phyloP scores from a whole-genome alignment of 164 flowering plant species.

The Brasenia schreberi region DNA sequence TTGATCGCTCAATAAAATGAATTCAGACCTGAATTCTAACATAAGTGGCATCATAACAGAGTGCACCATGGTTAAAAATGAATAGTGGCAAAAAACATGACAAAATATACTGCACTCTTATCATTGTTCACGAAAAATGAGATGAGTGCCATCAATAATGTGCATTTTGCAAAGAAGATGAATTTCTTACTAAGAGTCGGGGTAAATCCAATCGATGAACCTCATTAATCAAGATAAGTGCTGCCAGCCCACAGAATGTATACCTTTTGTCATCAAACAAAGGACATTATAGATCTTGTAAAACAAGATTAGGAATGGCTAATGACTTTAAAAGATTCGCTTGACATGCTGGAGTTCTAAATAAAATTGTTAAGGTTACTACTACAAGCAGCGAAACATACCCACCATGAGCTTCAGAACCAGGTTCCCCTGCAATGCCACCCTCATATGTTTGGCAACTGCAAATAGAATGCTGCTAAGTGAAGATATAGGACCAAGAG shows the following conservation, averaged over 20 bases:
- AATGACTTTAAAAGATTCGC: background rate
- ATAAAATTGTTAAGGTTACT: background rate
- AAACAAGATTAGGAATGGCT: constrained; percentile 3
- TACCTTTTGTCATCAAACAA: constrained; percentile 30
- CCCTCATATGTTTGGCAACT: constrained; percentile 99
- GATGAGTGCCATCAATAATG: too few species aligned
- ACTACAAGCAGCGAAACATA: constrained; percentile 28
- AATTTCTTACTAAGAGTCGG: constrained; percentile 53
- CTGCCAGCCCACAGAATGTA: constrained; percentile 87
- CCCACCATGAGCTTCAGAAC: constrained; percentile 99
- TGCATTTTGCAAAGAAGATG: constrained; percentile 1
- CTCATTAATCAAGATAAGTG: constrained; percentile 78
- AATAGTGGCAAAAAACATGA: too few species aligned
- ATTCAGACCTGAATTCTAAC: too few species aligned
- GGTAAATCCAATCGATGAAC: constrained; percentile 66
- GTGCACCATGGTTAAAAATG: too few species aligned
- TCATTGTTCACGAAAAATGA: too few species aligned
- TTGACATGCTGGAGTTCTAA: background rate
- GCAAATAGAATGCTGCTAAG: constrained; percentile 8
- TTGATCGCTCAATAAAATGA: too few species aligned
- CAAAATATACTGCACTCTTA: too few species aligned
- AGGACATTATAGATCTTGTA: background rate
- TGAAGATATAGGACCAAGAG: too few species aligned
- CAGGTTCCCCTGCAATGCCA: constrained; percentile 94
- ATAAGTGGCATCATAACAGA: too few species aligned